phyloP scores from a whole-genome alignment of 2,329 filamentous ascomycete species.

The Alternaria postmessia region DNA sequence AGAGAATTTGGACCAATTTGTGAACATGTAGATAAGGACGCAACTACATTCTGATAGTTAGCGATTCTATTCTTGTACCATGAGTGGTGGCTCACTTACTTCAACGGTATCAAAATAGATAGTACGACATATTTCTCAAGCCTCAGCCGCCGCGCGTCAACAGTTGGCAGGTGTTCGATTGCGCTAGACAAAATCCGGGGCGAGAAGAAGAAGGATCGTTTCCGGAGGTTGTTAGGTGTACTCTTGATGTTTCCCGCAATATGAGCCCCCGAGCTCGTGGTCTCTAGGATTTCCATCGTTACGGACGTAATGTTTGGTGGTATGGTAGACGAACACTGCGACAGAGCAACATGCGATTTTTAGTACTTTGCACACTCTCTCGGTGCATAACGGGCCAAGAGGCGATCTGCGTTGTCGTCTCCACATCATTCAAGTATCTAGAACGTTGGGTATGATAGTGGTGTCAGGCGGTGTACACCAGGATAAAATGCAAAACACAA shows the following conservation, averaged over 20 bases:
- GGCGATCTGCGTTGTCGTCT: background rate
- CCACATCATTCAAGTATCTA: background rate
- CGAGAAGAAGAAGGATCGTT: background rate
- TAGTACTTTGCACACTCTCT: background rate
- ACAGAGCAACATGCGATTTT: background rate
- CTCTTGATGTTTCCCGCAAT: background rate
- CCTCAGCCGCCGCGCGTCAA: slow-evolving; percentile 1
- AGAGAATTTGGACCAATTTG: background rate
- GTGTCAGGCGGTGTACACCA: background rate
- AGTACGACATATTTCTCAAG: slow-evolving; percentile 7
- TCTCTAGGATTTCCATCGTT: slow-evolving; percentile 3
- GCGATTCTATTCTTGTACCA: background rate
- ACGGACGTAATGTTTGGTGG: background rate
- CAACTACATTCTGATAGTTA: background rate
- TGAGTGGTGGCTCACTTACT: background rate
- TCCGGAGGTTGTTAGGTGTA: background rate
- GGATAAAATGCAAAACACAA: background rate
- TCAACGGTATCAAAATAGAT: slow-evolving; percentile 3
- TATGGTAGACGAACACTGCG: background rate
- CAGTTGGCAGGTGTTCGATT: slow-evolving; percentile 3
- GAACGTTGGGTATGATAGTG: background rate
- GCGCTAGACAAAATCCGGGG: slow-evolving; percentile 1
- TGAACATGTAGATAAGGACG: slow-evolving; percentile 3
- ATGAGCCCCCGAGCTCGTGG: background rate
- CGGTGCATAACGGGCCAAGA: background rate